These are phyloP conservation scores for Auriculariales sp. DNA, from an alignment of 768 basidiomycete species.

Conservation along the genomic window DNA sequence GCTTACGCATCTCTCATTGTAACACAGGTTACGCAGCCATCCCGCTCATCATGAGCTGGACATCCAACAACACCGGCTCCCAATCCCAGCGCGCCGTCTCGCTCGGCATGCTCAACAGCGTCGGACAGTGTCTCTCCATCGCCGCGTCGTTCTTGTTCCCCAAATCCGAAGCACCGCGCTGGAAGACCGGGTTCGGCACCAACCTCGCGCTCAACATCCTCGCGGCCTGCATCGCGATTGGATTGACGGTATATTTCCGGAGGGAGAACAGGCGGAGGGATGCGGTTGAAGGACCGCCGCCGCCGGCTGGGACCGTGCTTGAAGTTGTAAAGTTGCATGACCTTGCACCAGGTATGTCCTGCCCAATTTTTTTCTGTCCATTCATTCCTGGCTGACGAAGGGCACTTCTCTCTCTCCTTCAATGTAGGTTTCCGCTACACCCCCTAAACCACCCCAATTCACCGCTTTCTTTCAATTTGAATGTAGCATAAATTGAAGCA, in stretches of 20 bases:
- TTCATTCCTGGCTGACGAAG: too few species aligned
- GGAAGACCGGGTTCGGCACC: constrained; percentile 16
- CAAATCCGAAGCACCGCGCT: constrained; percentile 17
- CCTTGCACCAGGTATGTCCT: not conserved
- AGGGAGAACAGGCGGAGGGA: constrained; percentile 20
- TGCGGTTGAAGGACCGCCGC: constrained; percentile 17
- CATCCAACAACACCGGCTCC: constrained; percentile 15
- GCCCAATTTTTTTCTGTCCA: too few species aligned
- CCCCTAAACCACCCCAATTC: too few species aligned
- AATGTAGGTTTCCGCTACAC: too few species aligned
- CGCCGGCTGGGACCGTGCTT: constrained; percentile 10
- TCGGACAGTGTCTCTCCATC: constrained; percentile 20
- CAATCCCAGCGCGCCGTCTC: constrained; percentile 20
- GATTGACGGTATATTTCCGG: constrained; percentile 19
- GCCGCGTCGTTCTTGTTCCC: constrained; percentile 19
- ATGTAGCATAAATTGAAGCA: too few species aligned
- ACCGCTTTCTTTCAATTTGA: too few species aligned
- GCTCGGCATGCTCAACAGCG: constrained; percentile 23
- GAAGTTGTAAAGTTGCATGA: not conserved
- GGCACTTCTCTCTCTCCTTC: too few species aligned
- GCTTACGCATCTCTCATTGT: too few species aligned
- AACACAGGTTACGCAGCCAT: not conserved
- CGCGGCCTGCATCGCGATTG: constrained; percentile 15
- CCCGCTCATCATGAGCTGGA: constrained; percentile 15
- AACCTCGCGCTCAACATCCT: constrained; percentile 19